A percentile compares a stretch with the other conserved stretches of the same genome.
Conservation (phyloP, 139 green algal species). For the Chlorella sp. region DNA sequence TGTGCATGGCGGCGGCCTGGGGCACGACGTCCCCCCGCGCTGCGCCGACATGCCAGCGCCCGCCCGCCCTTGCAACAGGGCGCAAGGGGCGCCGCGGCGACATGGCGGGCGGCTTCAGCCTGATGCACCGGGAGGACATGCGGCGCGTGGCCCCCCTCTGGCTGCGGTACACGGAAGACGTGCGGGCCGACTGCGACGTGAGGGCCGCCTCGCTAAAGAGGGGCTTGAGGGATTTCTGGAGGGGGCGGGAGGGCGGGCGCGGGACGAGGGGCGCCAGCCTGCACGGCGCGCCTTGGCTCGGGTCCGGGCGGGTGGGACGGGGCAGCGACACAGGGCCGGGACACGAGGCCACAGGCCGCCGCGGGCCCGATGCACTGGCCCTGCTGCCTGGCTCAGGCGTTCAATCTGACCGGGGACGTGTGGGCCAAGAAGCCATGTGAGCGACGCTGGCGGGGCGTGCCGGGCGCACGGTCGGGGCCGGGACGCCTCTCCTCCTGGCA, state of each 20-base stretch:
- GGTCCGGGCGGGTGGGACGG: no score
- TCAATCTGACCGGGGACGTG: conserved; percentile 56
- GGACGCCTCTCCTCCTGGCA: neutral
- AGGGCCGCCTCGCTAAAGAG: no score
- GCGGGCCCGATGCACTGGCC: no score
- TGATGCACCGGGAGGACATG: conserved; percentile 82
- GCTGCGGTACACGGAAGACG: conserved; percentile 74
- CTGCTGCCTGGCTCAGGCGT: conserved; percentile 40
- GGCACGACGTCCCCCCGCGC: neutral
- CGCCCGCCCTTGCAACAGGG: conserved; percentile 2
- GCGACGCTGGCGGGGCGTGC: neutral
- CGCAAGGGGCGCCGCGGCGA: conserved; percentile 46
- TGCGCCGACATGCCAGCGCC: neutral
- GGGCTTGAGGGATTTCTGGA: no score
- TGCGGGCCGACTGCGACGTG: conserved; percentile 46
- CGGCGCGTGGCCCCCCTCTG: conserved; percentile 73
- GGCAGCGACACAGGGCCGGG: no score
- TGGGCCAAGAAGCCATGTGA: conserved; percentile 60
- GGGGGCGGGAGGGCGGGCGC: no score
- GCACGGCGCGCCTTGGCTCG: no score
- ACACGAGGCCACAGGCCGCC: no score
- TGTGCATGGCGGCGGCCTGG: neutral
- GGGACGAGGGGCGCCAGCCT: no score
- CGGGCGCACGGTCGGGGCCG: neutral
- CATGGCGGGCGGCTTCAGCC: conserved; percentile 80